Conservation (phyloP, 2,329 filamentous ascomycete genomes). For the Coniochaeta sp. region DNA sequence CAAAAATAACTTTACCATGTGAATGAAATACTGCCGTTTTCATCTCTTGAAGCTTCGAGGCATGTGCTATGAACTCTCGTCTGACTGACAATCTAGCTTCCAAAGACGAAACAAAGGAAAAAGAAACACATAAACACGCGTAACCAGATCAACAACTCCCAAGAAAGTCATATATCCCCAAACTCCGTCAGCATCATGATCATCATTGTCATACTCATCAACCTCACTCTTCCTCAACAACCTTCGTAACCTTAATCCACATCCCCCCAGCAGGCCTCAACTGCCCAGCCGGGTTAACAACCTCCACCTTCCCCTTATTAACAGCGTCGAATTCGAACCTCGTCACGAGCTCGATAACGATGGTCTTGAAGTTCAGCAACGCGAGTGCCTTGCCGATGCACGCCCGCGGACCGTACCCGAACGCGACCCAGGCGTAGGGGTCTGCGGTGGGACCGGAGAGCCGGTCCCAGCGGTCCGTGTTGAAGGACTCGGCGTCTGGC, state of each 20-base stretch:
- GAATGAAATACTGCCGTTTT: no score
- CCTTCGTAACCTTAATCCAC: background rate
- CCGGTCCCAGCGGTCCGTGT: conserved; percentile 16
- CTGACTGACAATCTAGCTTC: no score
- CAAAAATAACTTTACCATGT: no score
- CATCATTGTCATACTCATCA: background rate
- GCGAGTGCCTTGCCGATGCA: conserved; percentile 30
- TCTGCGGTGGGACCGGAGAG: conserved; percentile 15
- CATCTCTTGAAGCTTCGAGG: no score
- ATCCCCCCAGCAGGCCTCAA: background rate
- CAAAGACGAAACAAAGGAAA: no score
- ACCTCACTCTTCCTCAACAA: background rate
- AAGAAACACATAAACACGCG: no score
- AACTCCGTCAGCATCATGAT: no score
- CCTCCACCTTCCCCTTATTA: conserved; percentile 5
- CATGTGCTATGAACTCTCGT: no score
- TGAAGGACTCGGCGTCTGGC: conserved; percentile 14
- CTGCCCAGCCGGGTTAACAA: conserved; percentile 1
- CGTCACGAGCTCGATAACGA: conserved; percentile 24
- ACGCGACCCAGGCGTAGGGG: conserved; percentile 26
- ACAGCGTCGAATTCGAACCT: conserved; percentile 21
- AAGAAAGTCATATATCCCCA: no score
- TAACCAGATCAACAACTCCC: no score
- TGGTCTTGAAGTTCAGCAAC: conserved; percentile 29
- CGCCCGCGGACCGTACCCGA: conserved; percentile 27